A percentile compares a stretch with the other conserved stretches of the same genome.
These are phyloP conservation scores for Chenopodium album DNA, from an alignment of 148 eudicot genomes.

Conservation along the genomic window DNA sequence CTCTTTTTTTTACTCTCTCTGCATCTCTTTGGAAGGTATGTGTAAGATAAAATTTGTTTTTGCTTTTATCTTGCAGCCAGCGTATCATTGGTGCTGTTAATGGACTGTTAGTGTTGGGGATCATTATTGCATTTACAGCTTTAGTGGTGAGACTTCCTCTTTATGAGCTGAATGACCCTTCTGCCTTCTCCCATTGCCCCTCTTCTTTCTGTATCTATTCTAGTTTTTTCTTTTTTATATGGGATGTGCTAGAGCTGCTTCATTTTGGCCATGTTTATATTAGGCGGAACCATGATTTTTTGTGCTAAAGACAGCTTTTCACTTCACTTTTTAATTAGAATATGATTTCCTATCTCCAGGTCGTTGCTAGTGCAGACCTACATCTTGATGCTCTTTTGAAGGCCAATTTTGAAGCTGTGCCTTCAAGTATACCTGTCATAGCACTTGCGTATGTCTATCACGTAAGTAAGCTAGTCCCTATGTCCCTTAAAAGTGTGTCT, in stretches of 20 bases:
- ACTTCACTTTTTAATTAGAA: background rate
- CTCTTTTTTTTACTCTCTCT: background rate
- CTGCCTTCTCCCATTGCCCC: too few relatives aligned
- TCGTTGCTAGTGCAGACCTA: constrained; percentile 74
- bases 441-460: constrained; percentile 94
- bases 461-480: constrained; percentile 33
- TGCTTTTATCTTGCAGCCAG: constrained; percentile 53
- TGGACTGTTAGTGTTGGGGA: constrained; percentile 70
- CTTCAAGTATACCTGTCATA: constrained; percentile 79
- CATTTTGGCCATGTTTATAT: background rate
- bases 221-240: background rate
- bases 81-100: constrained; percentile 82
- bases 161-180: background rate
- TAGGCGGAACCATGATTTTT: background rate
- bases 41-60: background rate
- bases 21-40: too few relatives aligned
- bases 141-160: constrained; percentile 64
- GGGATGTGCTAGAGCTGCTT: background rate
- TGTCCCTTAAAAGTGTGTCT: background rate
- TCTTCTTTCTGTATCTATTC: background rate
- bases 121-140: constrained; percentile 66
- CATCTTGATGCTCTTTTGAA: constrained; percentile 87
- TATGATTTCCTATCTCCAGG: constrained; percentile 41
- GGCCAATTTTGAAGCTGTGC: constrained; percentile 80
- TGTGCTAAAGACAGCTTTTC: background rate